Evolutionary conservation across 1,284 basidiomycete species (phyloP), one percentile per base, ranked within the genome.

Genomic region (Prillingera fragicola): DNA sequence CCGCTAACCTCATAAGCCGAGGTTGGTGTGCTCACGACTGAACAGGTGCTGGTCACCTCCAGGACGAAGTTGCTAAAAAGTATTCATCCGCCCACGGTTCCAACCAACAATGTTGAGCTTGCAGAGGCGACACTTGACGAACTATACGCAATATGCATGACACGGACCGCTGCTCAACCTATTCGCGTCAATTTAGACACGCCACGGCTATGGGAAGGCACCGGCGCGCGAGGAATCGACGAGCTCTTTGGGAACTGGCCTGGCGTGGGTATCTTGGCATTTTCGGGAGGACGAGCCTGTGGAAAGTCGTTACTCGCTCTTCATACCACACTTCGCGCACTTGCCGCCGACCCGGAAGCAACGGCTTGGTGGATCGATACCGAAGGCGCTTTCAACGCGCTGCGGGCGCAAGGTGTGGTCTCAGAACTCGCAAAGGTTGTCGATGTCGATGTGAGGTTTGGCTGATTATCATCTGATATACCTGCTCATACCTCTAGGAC

Each of bases 331-430:
- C 49, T 71, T 5, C 51, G 62, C 1, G 27, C 54, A 3, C 50
- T 71, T 1, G 27, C 37, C 0, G 33, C 32, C 0, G 56, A 69
- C 27, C 21, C 43, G 1, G 32, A 35, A 1, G 57, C 55, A 1
- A 53, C 51, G 0, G 67, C 65, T 15, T 51, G 45, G 21, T 71
- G 69, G 69, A 47, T 71, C 19, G 69, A 71, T 39, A 65, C 65
- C 0, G 62, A 68, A 8, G 67, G 64, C 4, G 56, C 59, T 2
- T 69, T 71, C 49, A 52, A 54, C 17, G 54, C 67, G 0, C 41
- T 56, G 5, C 44, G 69, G 18, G 66, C 67, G 4, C 47, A 50
- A 17, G 43, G 47, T 5, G 52, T 69, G 0, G 47, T 69, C 3
- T 49, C 14, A 3, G 32, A 15, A 1, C 37, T 45, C 5, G n/a